phyloP scores from a whole-genome alignment of 139 green algal species.

The Tetradesmus obliquus region DNA sequence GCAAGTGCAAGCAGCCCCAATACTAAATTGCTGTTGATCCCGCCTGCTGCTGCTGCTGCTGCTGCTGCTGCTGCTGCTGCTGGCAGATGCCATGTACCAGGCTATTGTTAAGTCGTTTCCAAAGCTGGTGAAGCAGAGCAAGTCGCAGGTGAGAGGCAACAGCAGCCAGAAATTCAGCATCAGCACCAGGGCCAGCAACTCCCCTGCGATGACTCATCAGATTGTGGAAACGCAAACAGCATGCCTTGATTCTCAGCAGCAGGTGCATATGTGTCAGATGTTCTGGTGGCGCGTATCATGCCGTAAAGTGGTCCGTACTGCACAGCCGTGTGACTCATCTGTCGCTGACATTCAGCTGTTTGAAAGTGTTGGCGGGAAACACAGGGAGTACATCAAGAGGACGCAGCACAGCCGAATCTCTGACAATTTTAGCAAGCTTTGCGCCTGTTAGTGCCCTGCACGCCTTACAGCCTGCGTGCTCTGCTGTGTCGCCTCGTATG shows the following conservation, averaged over 20 bases:
- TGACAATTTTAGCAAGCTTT: too few species aligned
- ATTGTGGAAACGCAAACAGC: too few species aligned
- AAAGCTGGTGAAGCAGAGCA: slow-evolving; percentile 18
- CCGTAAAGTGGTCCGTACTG: not conserved
- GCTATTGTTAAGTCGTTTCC: not conserved
- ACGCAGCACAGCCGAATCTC: too few species aligned
- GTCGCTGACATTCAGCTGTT: too few species aligned
- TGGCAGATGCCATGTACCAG: not conserved
- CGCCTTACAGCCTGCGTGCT: too few species aligned
- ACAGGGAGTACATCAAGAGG: too few species aligned
- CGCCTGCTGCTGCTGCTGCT: not conserved
- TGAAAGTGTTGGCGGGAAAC: too few species aligned
- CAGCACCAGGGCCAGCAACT: not conserved
- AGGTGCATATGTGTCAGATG: too few species aligned
- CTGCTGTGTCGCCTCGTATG: not conserved
- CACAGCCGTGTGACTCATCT: not conserved
- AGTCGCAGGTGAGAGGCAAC: slow-evolving; percentile 4
- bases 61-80: not conserved
- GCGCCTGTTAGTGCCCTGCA: too few species aligned
- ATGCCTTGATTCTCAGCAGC: not conserved
- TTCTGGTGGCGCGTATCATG: not conserved
- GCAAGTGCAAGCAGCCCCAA: not conserved
- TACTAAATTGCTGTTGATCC: too few species aligned
- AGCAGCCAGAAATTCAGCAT: not conserved
- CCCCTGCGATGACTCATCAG: not conserved